phyloP scores from a whole-genome alignment of 306 rosid species.

The Fragaria ananassa region DNA sequence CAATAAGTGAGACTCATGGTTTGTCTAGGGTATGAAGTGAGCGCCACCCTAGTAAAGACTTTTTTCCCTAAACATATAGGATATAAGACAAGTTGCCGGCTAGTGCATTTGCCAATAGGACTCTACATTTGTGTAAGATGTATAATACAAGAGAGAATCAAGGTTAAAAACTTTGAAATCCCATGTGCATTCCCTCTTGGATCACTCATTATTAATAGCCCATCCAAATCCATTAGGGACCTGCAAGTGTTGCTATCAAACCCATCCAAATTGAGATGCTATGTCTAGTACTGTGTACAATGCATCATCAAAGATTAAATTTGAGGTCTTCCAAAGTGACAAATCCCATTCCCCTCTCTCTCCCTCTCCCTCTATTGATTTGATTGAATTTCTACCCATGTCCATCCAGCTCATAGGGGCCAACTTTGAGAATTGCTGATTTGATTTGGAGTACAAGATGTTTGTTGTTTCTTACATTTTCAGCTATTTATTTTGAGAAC shows the following conservation, averaged over 20 bases:
- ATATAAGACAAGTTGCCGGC: background rate
- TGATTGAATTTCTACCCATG: slow-evolving; percentile 19
- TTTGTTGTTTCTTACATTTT: background rate
- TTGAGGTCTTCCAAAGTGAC: background rate
- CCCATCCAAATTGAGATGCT: slow-evolving; percentile 20
- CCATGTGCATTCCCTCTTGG: slow-evolving; percentile 34
- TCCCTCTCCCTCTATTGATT: background rate
- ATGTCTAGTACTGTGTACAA: background rate
- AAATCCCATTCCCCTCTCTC: background rate
- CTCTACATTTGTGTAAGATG: background rate
- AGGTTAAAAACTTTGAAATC: slow-evolving; percentile 2
- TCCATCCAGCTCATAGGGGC: slow-evolving; percentile 40
- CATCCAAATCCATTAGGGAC: slow-evolving; percentile 29
- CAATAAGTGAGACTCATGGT: background rate
- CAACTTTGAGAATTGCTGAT: slow-evolving; percentile 3
- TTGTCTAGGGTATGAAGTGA: background rate
- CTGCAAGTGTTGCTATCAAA: slow-evolving; percentile 20
- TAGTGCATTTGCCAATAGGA: background rate
- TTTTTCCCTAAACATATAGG: background rate
- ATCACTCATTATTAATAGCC: slow-evolving; percentile 26
- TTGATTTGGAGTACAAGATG: background rate
- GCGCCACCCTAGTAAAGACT: slow-evolving; percentile 8
- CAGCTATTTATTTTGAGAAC: background rate
- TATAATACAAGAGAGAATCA: background rate
- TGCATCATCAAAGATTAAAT: slow-evolving; percentile 9